Evolutionary conservation across 2,329 filamentous ascomycete species (phyloP).

Genomic region (Annulohypoxylon truncatum): DNA sequence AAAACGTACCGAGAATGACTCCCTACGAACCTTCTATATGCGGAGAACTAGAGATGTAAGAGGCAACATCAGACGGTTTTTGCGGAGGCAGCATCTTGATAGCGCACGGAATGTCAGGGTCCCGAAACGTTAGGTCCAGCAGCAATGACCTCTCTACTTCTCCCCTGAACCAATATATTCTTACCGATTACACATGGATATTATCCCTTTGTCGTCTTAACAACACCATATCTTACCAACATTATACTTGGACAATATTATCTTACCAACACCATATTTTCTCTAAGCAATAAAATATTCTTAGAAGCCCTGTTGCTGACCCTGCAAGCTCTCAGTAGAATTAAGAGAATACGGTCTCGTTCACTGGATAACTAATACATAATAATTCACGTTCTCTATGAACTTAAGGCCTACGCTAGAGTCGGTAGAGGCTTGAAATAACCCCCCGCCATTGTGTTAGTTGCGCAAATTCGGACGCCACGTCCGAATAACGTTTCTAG

Average conservation of each 20-base stretch:
- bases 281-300: not conserved
- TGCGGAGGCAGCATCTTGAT: slow-evolving; percentile 16
- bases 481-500: not conserved
- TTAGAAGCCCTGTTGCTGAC: not conserved
- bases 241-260: slow-evolving; percentile 17
- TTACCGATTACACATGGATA: slow-evolving; percentile 13
- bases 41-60: slow-evolving; percentile 8
- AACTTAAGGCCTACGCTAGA: not conserved
- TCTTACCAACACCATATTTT: not conserved
- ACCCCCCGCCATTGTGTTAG: not conserved
- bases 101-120: slow-evolving; percentile 36
- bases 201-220: not conserved
- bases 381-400: not conserved
- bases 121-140: slow-evolving; percentile 38
- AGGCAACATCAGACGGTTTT: slow-evolving; percentile 10
- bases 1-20: not conserved
- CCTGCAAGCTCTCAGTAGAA: not conserved
- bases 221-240: not conserved
- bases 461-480: not conserved
- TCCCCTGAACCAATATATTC: slow-evolving; percentile 14
- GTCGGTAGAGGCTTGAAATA: slow-evolving; percentile 1
- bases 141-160: not conserved
- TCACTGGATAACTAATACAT: slow-evolving; percentile 2
- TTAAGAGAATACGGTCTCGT: not conserved
- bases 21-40: not conserved